Evolutionary conservation across 2,329 filamentous ascomycete genomes (phyloP).

Genomic region (Apiospora aurea): DNA sequence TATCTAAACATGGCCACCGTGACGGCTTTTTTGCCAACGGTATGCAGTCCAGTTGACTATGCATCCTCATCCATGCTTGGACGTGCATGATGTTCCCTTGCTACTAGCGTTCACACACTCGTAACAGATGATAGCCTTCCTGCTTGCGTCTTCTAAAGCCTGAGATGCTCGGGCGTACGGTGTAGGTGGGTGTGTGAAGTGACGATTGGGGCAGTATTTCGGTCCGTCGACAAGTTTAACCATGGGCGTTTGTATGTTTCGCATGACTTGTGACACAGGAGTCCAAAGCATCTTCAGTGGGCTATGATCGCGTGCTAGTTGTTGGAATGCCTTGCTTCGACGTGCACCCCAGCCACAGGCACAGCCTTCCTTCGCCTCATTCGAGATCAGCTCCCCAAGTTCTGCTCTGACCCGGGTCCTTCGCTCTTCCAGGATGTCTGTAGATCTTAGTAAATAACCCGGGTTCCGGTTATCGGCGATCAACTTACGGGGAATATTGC

Average conservation of each 20-base stretch:
- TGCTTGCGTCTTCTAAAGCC: too few relatives aligned
- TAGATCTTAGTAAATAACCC: neutral
- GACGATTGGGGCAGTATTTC: too few relatives aligned
- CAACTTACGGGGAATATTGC: neutral
- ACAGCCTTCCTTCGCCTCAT: neutral
- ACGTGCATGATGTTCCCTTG: too few relatives aligned
- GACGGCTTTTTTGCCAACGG: too few relatives aligned
- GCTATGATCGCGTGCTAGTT: neutral
- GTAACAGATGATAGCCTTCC: too few relatives aligned
- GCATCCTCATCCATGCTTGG: too few relatives aligned
- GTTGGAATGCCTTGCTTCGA: neutral
- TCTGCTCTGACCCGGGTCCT: neutral
- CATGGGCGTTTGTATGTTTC: neutral
- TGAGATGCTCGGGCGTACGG: too few relatives aligned
- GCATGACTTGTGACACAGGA: neutral
- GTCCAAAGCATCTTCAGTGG: neutral
- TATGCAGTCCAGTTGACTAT: too few relatives aligned
- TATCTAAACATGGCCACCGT: too few relatives aligned
- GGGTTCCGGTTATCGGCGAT: neutral
- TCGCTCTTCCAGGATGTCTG: neutral
- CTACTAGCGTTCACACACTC: too few relatives aligned
- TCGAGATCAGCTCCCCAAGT: neutral
- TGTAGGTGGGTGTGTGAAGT: too few relatives aligned
- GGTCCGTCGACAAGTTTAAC: too few relatives aligned
- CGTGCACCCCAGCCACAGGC: neutral